phyloP scores from a whole-genome alignment of 805 yeast species.

The Saccharomycopsis schoenii region DNA sequence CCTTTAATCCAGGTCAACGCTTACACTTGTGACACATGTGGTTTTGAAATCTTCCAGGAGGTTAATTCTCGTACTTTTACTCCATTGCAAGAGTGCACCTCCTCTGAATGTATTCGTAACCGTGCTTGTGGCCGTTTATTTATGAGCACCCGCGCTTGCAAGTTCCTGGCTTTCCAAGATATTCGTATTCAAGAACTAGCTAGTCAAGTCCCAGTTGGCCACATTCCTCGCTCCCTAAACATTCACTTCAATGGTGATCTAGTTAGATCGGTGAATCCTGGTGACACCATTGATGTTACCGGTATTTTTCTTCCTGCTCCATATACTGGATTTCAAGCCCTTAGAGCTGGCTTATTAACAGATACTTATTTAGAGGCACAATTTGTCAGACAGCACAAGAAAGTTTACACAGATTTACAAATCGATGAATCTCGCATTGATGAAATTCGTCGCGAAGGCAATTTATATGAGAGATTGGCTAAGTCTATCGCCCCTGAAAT shows the following conservation, averaged over 20 bases:
- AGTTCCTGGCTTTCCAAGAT: slow-evolving; percentile 91
- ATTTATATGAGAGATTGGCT: slow-evolving; percentile 71
- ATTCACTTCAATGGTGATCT: slow-evolving; percentile 88
- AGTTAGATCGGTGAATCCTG: slow-evolving; percentile 82
- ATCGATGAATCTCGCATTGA: slow-evolving; percentile 49
- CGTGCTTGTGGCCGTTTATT: slow-evolving; percentile 80
- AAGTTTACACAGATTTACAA: slow-evolving; percentile 63
- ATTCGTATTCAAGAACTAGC: slow-evolving; percentile 91
- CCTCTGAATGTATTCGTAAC: slow-evolving; percentile 68
- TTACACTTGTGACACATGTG: slow-evolving; percentile 96
- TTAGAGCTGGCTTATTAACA: slow-evolving; percentile 85
- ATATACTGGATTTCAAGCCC: slow-evolving; percentile 89
- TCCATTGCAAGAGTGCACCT: slow-evolving; percentile 83
- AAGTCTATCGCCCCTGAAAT: slow-evolving; percentile 95
- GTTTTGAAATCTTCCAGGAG: slow-evolving; percentile 93
- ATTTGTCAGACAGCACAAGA: slow-evolving; percentile 75
- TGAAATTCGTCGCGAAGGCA: slow-evolving; percentile 48
- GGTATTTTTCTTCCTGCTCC: slow-evolving; percentile 93
- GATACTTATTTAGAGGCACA: slow-evolving; percentile 92
- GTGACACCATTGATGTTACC: slow-evolving; percentile 86
- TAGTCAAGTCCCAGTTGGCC: slow-evolving; percentile 95
- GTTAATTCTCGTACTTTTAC: slow-evolving; percentile 74
- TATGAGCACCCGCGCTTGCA: slow-evolving; percentile 92
- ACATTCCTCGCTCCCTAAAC: slow-evolving; percentile 81
- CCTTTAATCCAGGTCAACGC: slow-evolving; percentile 89